A percentile compares a stretch with the other conserved stretches of the same genome.
Evolutionary conservation across 768 basidiomycete genomes (phyloP).

Genomic region (Tylopilus subfusipes): DNA sequence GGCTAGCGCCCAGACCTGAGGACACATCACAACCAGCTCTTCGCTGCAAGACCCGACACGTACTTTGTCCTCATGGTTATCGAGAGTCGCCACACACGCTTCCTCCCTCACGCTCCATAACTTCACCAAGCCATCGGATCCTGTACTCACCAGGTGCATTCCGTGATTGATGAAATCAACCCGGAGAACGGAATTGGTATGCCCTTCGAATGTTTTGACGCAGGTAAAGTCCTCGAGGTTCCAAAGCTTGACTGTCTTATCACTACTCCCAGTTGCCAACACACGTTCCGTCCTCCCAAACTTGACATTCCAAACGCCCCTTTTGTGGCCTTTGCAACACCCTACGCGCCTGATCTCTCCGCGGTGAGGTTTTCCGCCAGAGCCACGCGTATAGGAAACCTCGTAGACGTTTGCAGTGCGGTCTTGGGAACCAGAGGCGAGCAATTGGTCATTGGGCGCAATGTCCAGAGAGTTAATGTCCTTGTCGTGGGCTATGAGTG

Average conservation of each 20-base stretch:
- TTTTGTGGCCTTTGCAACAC: constrained; percentile 92
- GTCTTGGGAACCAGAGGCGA: constrained; percentile 96
- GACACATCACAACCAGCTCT: not conserved
- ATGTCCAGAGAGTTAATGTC: constrained; percentile 97
- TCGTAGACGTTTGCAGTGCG: constrained; percentile 88
- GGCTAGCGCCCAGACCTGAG: constrained; percentile 93
- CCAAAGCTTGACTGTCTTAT: constrained; percentile 94
- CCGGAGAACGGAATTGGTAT: constrained; percentile 92
- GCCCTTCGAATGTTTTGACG: constrained; percentile 95
- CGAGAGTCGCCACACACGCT: constrained; percentile 82
- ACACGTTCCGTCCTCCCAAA: constrained; percentile 83
- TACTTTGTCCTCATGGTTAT: constrained; percentile 98
- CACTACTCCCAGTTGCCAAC: constrained; percentile 91
- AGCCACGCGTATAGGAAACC: constrained; percentile 52
- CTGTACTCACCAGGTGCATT: constrained; percentile 83
- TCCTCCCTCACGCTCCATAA: constrained; percentile 91
- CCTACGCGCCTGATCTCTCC: constrained; percentile 78
- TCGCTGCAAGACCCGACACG: constrained; percentile 16
- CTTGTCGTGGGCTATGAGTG: constrained; percentile 93
- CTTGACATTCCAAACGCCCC: constrained; percentile 92
- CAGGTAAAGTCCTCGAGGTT: constrained; percentile 91
- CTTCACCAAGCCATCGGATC: constrained; percentile 94
- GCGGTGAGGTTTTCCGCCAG: constrained; percentile 41
- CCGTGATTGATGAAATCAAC: constrained; percentile 87
- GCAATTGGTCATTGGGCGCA: constrained; percentile 79